Base-by-base conservation (phyloP, 139 green algal species). In the Chlorella sp. region DNA sequence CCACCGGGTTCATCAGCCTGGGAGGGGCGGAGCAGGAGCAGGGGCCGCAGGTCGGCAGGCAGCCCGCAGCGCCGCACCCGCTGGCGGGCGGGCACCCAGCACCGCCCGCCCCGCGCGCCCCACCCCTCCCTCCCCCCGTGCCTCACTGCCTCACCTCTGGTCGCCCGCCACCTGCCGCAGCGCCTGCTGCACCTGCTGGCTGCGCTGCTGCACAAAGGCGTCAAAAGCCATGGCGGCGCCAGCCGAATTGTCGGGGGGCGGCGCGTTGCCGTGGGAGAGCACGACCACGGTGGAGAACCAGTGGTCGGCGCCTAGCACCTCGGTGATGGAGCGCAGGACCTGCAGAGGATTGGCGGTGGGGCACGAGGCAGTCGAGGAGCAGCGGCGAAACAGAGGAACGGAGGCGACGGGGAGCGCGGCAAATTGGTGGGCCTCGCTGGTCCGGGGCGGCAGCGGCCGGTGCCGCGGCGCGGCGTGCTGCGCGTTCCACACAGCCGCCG, bases 231-330 rank as follows among this genome's bases (percentile, higher is more conserved):
- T 68, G 60, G 83, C 78, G 53, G 77, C 65, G 9, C 87, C 87
- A 27, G 82, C 75, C 36, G 53, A 46, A 60, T 71, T 83, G 71
- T 96, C 91, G n/a, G 92, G 92, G 5, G 92, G 88, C 11, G 84
- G 73, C 8, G 81, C 75, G 19, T 73, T 61, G 23, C 77, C 90
- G 75, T 96, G 92, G 21, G 92, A 95, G 43, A 96, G 77, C 62
- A 92, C 84, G 29, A 94, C 63, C 59, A 95, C 82, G 11, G 87
- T 87, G 75, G 86, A 85, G 73, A 90, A 94, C 92, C 92, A 96
- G 40, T 92, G 72, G 48, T 74, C 74, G 23, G 69, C n/a, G 19
- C 92, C 92, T 71, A 96, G 88, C 27, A 81, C 82, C 55, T 85
- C 78, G 29, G 87, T 92, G 69, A 96, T 84, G 45, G 79, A 43